Percentiles rank a stretch among this genome's conserved stretches.
Conservation (phyloP, 1,284 basidiomycete genomes). For the Sanguinoderma infundibulare region DNA sequence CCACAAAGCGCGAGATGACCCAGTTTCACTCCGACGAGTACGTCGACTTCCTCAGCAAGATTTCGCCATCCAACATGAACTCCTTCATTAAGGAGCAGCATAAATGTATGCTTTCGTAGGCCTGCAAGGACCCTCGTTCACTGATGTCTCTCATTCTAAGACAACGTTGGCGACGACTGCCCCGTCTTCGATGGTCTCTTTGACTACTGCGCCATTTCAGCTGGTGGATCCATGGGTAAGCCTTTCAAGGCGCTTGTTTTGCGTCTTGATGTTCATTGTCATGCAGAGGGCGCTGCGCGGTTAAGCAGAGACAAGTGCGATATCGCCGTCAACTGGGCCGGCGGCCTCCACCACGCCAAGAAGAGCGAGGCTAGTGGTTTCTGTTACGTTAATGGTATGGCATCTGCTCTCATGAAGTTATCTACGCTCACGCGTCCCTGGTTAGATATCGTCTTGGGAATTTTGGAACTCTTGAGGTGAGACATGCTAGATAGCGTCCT, state of each 20-base stretch:
- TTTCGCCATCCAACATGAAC: slow-evolving; percentile 86
- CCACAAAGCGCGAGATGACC: slow-evolving; percentile 97
- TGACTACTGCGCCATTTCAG: slow-evolving; percentile 98
- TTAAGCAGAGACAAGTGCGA: slow-evolving; percentile 97
- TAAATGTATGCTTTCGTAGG: slow-evolving; percentile 88
- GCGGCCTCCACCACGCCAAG: slow-evolving; percentile 97
- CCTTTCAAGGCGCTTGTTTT: background rate
- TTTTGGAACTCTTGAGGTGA: slow-evolving; percentile 90
- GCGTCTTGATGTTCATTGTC: background rate
- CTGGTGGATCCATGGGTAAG: slow-evolving; percentile 97
- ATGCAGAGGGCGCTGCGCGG: slow-evolving; percentile 91
- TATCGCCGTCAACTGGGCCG: slow-evolving; percentile 99
- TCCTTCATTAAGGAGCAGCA: slow-evolving; percentile 94
- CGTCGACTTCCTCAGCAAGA: slow-evolving; percentile 86
- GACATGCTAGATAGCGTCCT: slow-evolving; percentile 11
- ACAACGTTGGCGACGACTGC: slow-evolving; percentile 94
- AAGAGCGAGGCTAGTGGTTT: slow-evolving; percentile 99
- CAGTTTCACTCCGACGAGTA: slow-evolving; percentile 96
- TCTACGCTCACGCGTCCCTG: background rate
- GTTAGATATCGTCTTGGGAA: slow-evolving; percentile 96
- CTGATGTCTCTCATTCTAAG: slow-evolving; percentile 39
- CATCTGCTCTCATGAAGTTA: background rate
- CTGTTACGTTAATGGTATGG: slow-evolving; percentile 95
- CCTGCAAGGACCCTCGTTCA: background rate
- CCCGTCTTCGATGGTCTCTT: slow-evolving; percentile 98